Base-by-base conservation (phyloP, 116 monocot species). In the Dioscorea cayenensis region DNA sequence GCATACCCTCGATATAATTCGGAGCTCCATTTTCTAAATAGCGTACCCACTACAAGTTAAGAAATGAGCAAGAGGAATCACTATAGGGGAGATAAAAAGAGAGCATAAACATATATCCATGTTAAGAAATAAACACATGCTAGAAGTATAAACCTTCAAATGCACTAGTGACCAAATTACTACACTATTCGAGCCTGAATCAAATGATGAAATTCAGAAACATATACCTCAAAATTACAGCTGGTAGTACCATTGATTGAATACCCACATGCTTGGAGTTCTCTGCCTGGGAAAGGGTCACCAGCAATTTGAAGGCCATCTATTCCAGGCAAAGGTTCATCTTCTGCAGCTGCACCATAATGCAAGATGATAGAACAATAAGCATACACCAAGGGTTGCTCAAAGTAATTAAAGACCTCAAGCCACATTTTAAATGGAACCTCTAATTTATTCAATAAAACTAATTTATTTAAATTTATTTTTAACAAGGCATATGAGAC, bases 281-380 rank as follows among this genome's bases (percentile, higher is more conserved):
- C 89, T 75, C 85, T 83, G 75, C 99, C 99, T 59, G 99, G 99
- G 80, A 85, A 90, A 73, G 99, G 85, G 75, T 99, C 99, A 73
- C 99, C 99, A 60, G 90, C 72, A 82, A 99, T 89, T 70, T 91
- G 93, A 71, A 99, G 85, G 11, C 85, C 87, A 29, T 94, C 84
- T 82, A 99, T 91, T 52, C 78, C 99, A 58, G 99, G 99, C 77
- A 94, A 82, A 23, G 91, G 90, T 81, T 99, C 99, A 85, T 94
- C 90, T 63, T 99, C 99, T 48, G 94, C 96, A 74, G 87, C 93
- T 92, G 83, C 27, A 71, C 19, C 69, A 73, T 64, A 60, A 49
- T 38, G 20, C 73, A 13, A 65, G 49, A 51, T 64, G 66, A 19
- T 29, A 66, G 19, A 59, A 12, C 43, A 43, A 43, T 43, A 43